Percentiles rank a stretch among this genome's conserved stretches.
Conservation (phyloP, 768 basidiomycete genomes). For the Mycena epipterygia region DNA sequence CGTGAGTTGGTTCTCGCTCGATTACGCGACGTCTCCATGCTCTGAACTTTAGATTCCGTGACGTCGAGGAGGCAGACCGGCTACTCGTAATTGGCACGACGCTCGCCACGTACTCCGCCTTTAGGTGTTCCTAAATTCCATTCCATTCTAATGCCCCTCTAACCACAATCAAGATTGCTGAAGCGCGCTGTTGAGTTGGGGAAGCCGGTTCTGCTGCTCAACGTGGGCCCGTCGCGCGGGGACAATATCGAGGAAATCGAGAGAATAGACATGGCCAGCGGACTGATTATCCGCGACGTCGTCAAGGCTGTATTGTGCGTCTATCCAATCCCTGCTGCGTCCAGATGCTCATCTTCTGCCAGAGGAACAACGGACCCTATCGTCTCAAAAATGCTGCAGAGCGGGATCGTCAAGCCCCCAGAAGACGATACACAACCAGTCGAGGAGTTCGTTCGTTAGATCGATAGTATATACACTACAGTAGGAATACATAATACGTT, state of each 20-base stretch:
- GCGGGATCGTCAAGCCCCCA: slow-evolving; percentile 69
- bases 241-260: slow-evolving; percentile 78
- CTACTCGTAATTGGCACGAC: slow-evolving; percentile 91
- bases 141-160: not conserved
- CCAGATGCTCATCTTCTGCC: slow-evolving; percentile 13
- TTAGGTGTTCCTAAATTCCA: slow-evolving; percentile 63
- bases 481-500: slow-evolving; percentile 26
- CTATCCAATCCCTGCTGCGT: not conserved
- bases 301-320: slow-evolving; percentile 74
- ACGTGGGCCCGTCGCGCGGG: slow-evolving; percentile 90
- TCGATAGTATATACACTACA: not conserved
- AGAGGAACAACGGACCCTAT: slow-evolving; percentile 68
- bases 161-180: slow-evolving; percentile 67
- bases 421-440: slow-evolving; percentile 50
- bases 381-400: slow-evolving; percentile 65
- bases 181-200: slow-evolving; percentile 81
- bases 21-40: not conserved
- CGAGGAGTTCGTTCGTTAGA: not conserved
- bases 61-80: slow-evolving; percentile 72
- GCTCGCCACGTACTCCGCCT: slow-evolving; percentile 94
- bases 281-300: slow-evolving; percentile 78
- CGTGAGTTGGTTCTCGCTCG: slow-evolving; percentile 61
- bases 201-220: slow-evolving; percentile 87
- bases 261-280: slow-evolving; percentile 84
- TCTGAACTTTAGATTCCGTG: slow-evolving; percentile 58